These are phyloP conservation scores for Hemileccinum rubropunctum DNA, from an alignment of 768 basidiomycete species.

Conservation along the genomic window DNA sequence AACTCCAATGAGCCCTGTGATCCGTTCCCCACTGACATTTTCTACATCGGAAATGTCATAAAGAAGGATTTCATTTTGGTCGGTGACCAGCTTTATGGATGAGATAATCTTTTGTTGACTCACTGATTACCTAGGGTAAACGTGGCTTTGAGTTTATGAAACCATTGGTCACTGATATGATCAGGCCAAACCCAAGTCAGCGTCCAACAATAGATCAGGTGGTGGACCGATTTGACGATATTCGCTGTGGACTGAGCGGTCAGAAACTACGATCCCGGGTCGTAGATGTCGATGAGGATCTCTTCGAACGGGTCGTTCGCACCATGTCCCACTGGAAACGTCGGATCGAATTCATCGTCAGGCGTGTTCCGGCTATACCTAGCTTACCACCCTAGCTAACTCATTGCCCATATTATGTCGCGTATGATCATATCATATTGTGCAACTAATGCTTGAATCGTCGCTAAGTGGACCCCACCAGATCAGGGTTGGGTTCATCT, in stretches of 20 bases:
- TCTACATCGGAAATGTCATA: slow-evolving; percentile 39
- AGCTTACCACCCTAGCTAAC: too few species aligned
- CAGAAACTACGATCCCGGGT: slow-evolving; percentile 28
- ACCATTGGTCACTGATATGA: slow-evolving; percentile 34
- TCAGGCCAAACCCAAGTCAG: slow-evolving; percentile 29
- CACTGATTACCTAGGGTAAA: not conserved
- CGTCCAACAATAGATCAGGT: slow-evolving; percentile 37
- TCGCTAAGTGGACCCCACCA: too few species aligned
- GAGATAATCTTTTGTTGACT: too few species aligned
- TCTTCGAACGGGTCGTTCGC: not conserved
- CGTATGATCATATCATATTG: too few species aligned
- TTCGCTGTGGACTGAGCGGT: slow-evolving; percentile 14
- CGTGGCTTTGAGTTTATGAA: slow-evolving; percentile 29
- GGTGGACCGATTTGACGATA: slow-evolving; percentile 24
- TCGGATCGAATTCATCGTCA: slow-evolving; percentile 9
- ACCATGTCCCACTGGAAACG: slow-evolving; percentile 17
- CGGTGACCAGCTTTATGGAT: not conserved
- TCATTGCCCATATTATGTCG: too few species aligned
- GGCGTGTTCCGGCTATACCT: slow-evolving; percentile 16
- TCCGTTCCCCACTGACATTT: slow-evolving; percentile 43
- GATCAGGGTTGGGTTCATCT: too few species aligned
- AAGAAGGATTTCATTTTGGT: slow-evolving; percentile 30
- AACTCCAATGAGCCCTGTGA: slow-evolving; percentile 19
- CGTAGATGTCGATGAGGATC: not conserved
- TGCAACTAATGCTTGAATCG: too few species aligned